A percentile compares a stretch with the other conserved stretches of the same genome.
Evolutionary conservation across 805 yeast species (phyloP).

Genomic region (Yarrowia deformans): DNA sequence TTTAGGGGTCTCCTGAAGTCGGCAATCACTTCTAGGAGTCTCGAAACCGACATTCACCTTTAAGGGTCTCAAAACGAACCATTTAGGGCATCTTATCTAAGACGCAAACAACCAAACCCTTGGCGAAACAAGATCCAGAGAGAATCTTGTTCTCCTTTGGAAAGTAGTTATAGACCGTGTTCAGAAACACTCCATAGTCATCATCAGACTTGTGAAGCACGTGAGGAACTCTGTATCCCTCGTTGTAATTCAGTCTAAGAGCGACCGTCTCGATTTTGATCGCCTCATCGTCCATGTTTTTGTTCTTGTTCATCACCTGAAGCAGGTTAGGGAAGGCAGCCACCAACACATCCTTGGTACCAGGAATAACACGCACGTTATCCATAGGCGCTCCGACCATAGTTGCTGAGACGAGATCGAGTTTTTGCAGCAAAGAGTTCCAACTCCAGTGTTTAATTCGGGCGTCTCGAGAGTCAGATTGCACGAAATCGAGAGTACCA

Average conservation of each 20-base stretch:
- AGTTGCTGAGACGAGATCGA: conserved; percentile 21
- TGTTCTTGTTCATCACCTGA: conserved; percentile 17
- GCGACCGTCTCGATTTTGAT: conserved; percentile 7
- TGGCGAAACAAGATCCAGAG: conserved; percentile 10
- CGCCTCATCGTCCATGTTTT: neutral
- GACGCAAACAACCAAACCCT: conserved; percentile 6
- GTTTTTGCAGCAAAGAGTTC: conserved; percentile 23
- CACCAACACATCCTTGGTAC: conserved; percentile 23
- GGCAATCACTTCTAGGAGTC: too few relatives aligned
- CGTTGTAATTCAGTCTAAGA: conserved; percentile 7
- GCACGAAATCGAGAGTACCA: conserved; percentile 20
- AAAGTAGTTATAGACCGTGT: conserved; percentile 29
- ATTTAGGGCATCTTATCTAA: too few relatives aligned
- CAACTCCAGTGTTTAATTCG: conserved; percentile 30
- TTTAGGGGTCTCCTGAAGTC: too few relatives aligned
- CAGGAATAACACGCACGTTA: conserved; percentile 27
- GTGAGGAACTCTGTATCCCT: conserved; percentile 17
- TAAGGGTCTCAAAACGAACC: too few relatives aligned
- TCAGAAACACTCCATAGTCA: conserved; percentile 16
- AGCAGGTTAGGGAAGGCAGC: conserved; percentile 28
- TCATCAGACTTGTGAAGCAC: conserved; percentile 27
- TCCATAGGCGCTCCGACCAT: conserved; percentile 34
- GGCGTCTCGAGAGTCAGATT: conserved; percentile 31
- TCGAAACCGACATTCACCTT: too few relatives aligned
- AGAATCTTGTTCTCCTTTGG: conserved; percentile 29